These are phyloP conservation scores for Camelina sativa DNA, from an alignment of 345 rosid species.

Conservation along the genomic window DNA sequence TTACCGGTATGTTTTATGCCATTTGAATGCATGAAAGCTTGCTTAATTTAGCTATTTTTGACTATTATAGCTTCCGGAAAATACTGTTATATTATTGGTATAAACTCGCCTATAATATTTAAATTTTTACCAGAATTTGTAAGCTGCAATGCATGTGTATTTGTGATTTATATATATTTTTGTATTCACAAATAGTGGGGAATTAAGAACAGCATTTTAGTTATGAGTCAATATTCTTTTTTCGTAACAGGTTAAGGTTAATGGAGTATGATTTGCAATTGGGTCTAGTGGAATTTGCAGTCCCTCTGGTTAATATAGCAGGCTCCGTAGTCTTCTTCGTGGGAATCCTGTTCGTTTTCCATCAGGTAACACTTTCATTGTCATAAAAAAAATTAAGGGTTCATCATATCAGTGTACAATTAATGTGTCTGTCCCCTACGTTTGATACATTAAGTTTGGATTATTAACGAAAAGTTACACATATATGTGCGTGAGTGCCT, in stretches of 20 bases:
- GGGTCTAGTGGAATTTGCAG: conserved; percentile 76
- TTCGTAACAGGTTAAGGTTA: conserved; percentile 47
- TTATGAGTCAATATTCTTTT: neutral
- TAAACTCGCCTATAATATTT: neutral
- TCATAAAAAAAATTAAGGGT: neutral
- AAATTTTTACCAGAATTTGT: neutral
- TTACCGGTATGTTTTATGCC: conserved; percentile 57
- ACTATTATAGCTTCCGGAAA: neutral
- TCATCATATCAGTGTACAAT: neutral
- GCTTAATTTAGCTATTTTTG: conserved; percentile 1
- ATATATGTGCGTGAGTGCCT: neutral
- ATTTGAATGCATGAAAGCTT: conserved; percentile 27
- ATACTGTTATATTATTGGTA: conserved; percentile 5
- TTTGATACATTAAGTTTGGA: neutral
- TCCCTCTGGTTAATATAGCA: conserved; percentile 60
- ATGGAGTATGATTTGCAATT: conserved; percentile 74
- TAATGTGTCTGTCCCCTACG: neutral
- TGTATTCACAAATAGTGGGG: neutral
- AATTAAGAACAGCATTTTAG: neutral
- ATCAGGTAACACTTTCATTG: conserved; percentile 54
- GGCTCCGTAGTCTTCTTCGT: conserved; percentile 69
- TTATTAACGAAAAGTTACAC: neutral
- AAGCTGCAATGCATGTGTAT: neutral
- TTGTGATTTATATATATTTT: neutral
- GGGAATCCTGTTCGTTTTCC: conserved; percentile 62